Percentiles rank a stretch among this genome's conserved stretches.
These are phyloP conservation scores for Selenicereus undatus DNA, from an alignment of 148 eudicot genomes.

Conservation along the genomic window DNA sequence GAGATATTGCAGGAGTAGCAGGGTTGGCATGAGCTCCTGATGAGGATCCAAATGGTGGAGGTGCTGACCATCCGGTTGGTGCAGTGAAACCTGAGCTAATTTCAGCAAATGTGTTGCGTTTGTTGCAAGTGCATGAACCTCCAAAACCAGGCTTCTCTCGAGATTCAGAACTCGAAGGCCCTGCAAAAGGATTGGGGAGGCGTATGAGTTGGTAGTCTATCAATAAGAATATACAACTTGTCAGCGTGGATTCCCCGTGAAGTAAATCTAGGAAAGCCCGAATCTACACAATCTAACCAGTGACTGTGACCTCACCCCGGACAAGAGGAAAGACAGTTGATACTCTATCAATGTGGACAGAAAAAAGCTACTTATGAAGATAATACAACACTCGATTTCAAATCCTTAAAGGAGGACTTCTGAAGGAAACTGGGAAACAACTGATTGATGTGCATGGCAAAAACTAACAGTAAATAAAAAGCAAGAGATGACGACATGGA, in stretches of 20 bases:
- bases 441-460: background rate
- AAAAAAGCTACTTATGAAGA: too few relatives aligned
- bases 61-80: too few relatives aligned
- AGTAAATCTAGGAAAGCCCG: too few relatives aligned
- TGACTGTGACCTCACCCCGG: too few relatives aligned
- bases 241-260: too few relatives aligned
- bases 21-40: background rate
- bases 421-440: background rate
- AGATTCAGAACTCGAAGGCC: background rate
- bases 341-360: too few relatives aligned
- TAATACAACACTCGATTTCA: too few relatives aligned
- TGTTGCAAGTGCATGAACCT: background rate
- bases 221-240: too few relatives aligned
- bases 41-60: background rate
- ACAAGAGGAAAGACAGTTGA: too few relatives aligned
- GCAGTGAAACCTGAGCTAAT: too few relatives aligned
- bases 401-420: background rate
- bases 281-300: too few relatives aligned
- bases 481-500: background rate
- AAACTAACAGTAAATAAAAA: background rate
- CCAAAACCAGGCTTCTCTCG: conserved; percentile 2
- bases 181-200: background rate
- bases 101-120: background rate
- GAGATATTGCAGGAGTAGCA: background rate
- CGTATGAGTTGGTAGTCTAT: too few relatives aligned